Conservation (phyloP, 2,329 filamentous ascomycete genomes). For the Geosmithia putterillii region DNA sequence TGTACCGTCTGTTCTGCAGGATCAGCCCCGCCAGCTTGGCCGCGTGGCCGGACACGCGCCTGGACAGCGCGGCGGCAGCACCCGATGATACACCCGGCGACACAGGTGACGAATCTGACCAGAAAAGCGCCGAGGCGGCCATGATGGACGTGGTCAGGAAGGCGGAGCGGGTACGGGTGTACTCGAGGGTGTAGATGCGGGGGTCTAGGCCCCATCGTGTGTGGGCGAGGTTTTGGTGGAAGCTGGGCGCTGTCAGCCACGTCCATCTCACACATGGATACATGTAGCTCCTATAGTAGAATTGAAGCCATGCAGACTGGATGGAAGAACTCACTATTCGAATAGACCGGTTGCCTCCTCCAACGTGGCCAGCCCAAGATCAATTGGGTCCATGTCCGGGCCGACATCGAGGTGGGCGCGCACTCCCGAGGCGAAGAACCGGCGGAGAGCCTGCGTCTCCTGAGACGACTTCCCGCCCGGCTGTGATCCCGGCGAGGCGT, state of each 20-base stretch:
- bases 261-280: background rate
- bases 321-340: conserved; percentile 40
- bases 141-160: conserved; percentile 63
- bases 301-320: too few species aligned
- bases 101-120: too few species aligned
- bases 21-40: conserved; percentile 50
- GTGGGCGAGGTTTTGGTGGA: conserved; percentile 57
- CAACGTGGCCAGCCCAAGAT: conserved; percentile 54
- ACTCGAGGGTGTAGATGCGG: conserved; percentile 49
- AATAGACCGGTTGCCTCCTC: conserved; percentile 55
- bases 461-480: background rate
- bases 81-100: too few species aligned
- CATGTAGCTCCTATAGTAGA: background rate
- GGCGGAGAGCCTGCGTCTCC: conserved; percentile 35
- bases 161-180: conserved; percentile 54
- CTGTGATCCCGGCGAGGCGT: background rate
- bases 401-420: conserved; percentile 51
- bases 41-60: conserved; percentile 51
- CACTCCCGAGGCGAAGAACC: conserved; percentile 51
- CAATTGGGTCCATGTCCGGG: conserved; percentile 53
- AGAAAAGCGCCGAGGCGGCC: conserved; percentile 55
- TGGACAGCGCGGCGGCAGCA: conserved; percentile 52
- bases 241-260: conserved; percentile 29
- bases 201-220: conserved; percentile 65
- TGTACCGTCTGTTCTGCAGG: conserved; percentile 45